phyloP scores from a whole-genome alignment of 2,329 filamentous ascomycete genomes.

The Aspergillus puulaauensis region DNA sequence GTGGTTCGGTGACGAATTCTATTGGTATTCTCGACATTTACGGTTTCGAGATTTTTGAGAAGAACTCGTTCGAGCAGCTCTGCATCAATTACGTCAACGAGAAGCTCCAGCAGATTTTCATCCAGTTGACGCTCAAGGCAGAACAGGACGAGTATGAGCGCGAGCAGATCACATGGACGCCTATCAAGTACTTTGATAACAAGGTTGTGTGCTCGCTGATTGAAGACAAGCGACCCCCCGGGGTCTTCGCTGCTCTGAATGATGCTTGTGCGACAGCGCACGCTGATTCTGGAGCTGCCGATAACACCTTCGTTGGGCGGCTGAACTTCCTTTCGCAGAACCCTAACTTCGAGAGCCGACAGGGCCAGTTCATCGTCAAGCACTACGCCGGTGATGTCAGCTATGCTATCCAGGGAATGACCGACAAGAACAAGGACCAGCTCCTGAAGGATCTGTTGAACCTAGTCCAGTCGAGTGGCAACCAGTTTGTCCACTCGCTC shows the following conservation, averaged over 20 bases:
- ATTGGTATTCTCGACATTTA: slow-evolving; percentile 99
- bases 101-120: slow-evolving; percentile 98
- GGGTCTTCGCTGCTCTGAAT: slow-evolving; percentile 93
- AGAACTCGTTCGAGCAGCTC: slow-evolving; percentile 97
- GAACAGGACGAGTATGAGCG: slow-evolving; percentile 97
- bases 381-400: slow-evolving; percentile 97
- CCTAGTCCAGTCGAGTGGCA: slow-evolving; percentile 78
- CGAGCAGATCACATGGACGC: slow-evolving; percentile 97
- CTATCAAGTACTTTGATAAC: slow-evolving; percentile 99
- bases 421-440: slow-evolving; percentile 99
- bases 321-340: slow-evolving; percentile 85
- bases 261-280: slow-evolving; percentile 98
- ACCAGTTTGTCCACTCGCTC: slow-evolving; percentile 79
- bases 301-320: slow-evolving; percentile 92
- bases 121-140: slow-evolving; percentile 91
- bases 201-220: slow-evolving; percentile 98
- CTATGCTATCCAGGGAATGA: slow-evolving; percentile 94
- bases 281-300: slow-evolving; percentile 88
- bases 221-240: slow-evolving; percentile 83
- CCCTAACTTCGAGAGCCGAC: slow-evolving; percentile 83
- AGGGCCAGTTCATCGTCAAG: slow-evolving; percentile 97
- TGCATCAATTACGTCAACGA: slow-evolving; percentile 99
- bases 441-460: slow-evolving; percentile 90
- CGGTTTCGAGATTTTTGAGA: slow-evolving; percentile 98
- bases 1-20: slow-evolving; percentile 72